A percentile compares a stretch with the other conserved stretches of the same genome.
Evolutionary conservation across 257 asterid species (phyloP).

Genomic region (Prunella vulgaris): DNA sequence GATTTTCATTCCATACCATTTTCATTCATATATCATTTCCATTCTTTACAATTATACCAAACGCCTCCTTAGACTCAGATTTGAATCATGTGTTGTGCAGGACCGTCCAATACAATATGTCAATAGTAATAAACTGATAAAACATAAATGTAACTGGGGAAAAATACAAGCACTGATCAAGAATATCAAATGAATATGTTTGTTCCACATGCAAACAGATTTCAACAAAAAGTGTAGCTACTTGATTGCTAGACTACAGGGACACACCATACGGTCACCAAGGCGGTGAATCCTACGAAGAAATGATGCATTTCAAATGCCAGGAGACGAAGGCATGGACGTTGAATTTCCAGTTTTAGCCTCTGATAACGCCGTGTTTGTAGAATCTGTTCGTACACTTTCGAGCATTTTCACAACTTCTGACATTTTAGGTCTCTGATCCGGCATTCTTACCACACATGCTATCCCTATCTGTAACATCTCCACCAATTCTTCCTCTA

Average conservation of each 20-base stretch:
- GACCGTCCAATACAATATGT: too few relatives aligned
- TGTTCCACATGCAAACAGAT: slow-evolving; percentile 14
- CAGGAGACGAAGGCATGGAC: slow-evolving; percentile 29
- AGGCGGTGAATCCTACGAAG: slow-evolving; percentile 34
- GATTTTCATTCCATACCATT: too few relatives aligned
- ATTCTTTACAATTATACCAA: too few relatives aligned
- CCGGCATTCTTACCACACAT: slow-evolving; percentile 58
- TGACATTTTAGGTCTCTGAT: slow-evolving; percentile 65
- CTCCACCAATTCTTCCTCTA: slow-evolving; percentile 80
- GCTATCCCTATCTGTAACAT: slow-evolving; percentile 70
- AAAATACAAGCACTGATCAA: background rate
- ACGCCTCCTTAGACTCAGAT: too few relatives aligned
- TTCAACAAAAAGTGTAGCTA: background rate
- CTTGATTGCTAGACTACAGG: background rate
- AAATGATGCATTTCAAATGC: slow-evolving; percentile 11
- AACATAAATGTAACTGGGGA: too few relatives aligned
- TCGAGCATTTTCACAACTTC: slow-evolving; percentile 63
- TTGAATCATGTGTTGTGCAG: too few relatives aligned
- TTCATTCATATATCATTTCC: too few relatives aligned
- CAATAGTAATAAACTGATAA: background rate
- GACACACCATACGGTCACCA: slow-evolving; percentile 23
- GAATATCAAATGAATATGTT: slow-evolving; percentile 23
- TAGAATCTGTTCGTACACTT: slow-evolving; percentile 26
- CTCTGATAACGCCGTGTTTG: slow-evolving; percentile 19
- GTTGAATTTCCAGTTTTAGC: slow-evolving; percentile 32